Evolutionary conservation across 805 yeast genomes (phyloP).

Genomic region (Lipomyces japonicus): DNA sequence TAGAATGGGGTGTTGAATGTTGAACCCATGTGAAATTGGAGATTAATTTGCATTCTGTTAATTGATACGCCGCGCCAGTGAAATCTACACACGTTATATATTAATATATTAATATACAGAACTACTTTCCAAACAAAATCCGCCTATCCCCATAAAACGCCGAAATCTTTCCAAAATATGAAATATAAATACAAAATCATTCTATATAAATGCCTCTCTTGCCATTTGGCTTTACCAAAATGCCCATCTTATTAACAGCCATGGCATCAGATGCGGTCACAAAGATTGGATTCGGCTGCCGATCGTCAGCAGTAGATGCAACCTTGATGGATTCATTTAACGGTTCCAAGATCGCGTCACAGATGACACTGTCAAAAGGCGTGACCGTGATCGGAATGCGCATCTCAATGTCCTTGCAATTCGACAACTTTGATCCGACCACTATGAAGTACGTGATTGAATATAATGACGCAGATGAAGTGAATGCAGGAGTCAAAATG

Average conservation of each 20-base stretch:
- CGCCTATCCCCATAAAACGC: too few species aligned
- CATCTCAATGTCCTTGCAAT: conserved; percentile 40
- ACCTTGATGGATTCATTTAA: not conserved
- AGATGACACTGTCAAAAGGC: conserved; percentile 39
- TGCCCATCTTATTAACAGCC: not conserved
- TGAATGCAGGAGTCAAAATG: conserved; percentile 36
- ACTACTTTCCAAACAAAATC: too few species aligned
- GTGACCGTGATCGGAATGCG: conserved; percentile 37
- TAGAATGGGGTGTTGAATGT: too few species aligned
- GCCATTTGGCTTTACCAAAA: not conserved
- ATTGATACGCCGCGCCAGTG: too few species aligned
- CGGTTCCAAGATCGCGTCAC: conserved; percentile 22
- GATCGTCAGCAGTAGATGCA: not conserved
- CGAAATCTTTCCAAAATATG: too few species aligned
- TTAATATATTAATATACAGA: too few species aligned
- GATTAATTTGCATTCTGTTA: too few species aligned
- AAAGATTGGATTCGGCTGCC: not conserved
- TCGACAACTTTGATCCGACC: conserved; percentile 38
- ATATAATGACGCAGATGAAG: conserved; percentile 39
- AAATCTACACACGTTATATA: too few species aligned
- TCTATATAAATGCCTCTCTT: not conserved
- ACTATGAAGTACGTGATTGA: conserved; percentile 36
- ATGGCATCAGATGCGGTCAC: not conserved
- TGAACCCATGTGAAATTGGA: too few species aligned
- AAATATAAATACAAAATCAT: not conserved